Evolutionary conservation across 306 rosid species (phyloP).

Genomic region (Gastrolobium villosum): DNA sequence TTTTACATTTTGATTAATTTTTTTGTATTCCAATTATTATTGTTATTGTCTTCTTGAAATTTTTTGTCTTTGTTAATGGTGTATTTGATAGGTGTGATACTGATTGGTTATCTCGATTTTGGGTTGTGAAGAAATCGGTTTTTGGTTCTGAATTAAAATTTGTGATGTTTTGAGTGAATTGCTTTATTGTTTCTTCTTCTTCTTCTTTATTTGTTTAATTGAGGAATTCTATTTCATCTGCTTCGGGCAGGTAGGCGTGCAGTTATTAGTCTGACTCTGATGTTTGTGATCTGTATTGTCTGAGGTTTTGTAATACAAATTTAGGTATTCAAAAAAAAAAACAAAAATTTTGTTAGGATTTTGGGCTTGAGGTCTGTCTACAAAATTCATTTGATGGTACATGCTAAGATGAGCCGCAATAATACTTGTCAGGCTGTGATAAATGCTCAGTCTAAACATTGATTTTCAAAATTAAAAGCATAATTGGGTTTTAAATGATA

Average conservation of each 20-base stretch:
- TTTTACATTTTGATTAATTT: too few species aligned
- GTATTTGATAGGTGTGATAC: neutral
- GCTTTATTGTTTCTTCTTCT: neutral
- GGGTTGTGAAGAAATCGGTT: slow-evolving; percentile 19
- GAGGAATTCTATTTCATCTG: slow-evolving; percentile 15
- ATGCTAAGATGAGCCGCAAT: slow-evolving; percentile 9
- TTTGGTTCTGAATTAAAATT: slow-evolving; percentile 20
- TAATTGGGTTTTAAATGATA: neutral
- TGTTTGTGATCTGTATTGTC: slow-evolving; percentile 23
- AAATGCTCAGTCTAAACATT: slow-evolving; percentile 19
- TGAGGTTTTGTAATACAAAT: slow-evolving; percentile 5
- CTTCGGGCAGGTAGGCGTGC: neutral
- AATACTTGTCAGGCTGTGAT: slow-evolving; percentile 9
- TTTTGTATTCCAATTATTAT: slow-evolving; percentile 28
- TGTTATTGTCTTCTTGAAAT: neutral
- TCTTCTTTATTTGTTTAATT: slow-evolving; percentile 11
- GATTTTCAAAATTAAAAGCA: slow-evolving; percentile 3
- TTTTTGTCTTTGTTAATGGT: neutral
- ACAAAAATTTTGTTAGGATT: neutral
- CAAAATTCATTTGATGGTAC: slow-evolving; percentile 19
- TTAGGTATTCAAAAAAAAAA: neutral
- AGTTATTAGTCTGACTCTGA: slow-evolving; percentile 3
- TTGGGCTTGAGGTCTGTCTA: slow-evolving; percentile 13
- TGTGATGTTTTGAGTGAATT: slow-evolving; percentile 28
- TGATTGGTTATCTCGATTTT: slow-evolving; percentile 6